These are phyloP conservation scores for Xylaria polymorpha DNA, from an alignment of 2,329 filamentous ascomycete species.

Conservation along the genomic window DNA sequence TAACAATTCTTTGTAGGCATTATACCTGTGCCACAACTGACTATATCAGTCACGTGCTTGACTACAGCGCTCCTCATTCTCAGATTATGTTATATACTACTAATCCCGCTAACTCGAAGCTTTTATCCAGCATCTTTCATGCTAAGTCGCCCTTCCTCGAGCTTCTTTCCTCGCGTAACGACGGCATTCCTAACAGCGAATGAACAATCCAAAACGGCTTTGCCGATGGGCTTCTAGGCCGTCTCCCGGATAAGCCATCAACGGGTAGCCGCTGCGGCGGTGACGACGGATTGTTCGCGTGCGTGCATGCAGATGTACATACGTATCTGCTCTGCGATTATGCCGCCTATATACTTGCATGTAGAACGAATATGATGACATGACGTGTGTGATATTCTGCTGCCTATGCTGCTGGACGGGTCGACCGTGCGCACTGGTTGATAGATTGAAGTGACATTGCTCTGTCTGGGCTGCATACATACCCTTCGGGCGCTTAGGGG, in stretches of 20 bases:
- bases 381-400: slow-evolving; percentile 20
- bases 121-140: slow-evolving; percentile 11
- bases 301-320: slow-evolving; percentile 26
- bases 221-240: slow-evolving; percentile 28
- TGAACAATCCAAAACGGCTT: slow-evolving; percentile 18
- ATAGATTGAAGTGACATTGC: slow-evolving; percentile 14
- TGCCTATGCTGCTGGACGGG: slow-evolving; percentile 2
- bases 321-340: slow-evolving; percentile 11
- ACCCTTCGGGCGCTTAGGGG: slow-evolving; percentile 1
- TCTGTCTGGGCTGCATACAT: slow-evolving; percentile 16
- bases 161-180: slow-evolving; percentile 2
- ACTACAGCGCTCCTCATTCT: background rate
- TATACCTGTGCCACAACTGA: background rate
- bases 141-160: slow-evolving; percentile 8
- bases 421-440: slow-evolving; percentile 28
- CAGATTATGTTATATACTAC: slow-evolving; percentile 2
- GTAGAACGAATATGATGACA: slow-evolving; percentile 29
- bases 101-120: slow-evolving; percentile 6
- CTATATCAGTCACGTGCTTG: slow-evolving; percentile 27
- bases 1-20: background rate
- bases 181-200: slow-evolving; percentile 17
- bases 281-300: slow-evolving; percentile 21
- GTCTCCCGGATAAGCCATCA: slow-evolving; percentile 6
- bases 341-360: slow-evolving; percentile 23
- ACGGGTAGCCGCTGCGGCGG: slow-evolving; percentile 30